A percentile compares a stretch with the other conserved stretches of the same genome.
Conservation (phyloP, 2,329 filamentous ascomycete genomes). For the Aspergillus clavatus region DNA sequence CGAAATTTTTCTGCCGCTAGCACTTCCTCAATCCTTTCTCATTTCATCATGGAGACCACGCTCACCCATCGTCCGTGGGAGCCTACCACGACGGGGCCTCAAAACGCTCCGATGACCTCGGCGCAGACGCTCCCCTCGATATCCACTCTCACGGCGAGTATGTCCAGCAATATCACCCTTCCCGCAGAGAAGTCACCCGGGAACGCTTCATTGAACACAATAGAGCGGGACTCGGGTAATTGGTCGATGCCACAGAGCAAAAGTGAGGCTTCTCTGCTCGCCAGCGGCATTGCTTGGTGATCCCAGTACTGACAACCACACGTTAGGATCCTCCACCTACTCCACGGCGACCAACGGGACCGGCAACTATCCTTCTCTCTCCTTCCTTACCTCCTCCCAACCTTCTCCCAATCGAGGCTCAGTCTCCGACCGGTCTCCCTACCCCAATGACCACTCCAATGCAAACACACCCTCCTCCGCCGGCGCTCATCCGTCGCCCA, state of each 20-base stretch:
- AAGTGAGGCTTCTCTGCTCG: conserved; percentile 38
- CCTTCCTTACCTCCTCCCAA: conserved; percentile 42
- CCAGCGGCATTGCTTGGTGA: conserved; percentile 4
- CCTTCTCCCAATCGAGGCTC: conserved; percentile 42
- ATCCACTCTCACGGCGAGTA: conserved; percentile 44
- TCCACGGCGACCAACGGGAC: conserved; percentile 44
- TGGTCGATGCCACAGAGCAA: conserved; percentile 58
- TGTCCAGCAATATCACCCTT: conserved; percentile 27
- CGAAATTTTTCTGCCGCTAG: neutral
- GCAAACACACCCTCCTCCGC: conserved; percentile 33
- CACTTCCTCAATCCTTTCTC: neutral
- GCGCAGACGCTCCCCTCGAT: conserved; percentile 45
- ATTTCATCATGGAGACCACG: conserved; percentile 36
- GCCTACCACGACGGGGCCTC: conserved; percentile 31
- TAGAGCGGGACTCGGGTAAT: conserved; percentile 54
- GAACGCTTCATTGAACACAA: conserved; percentile 41
- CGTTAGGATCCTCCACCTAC: conserved; percentile 45
- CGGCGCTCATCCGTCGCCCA: conserved; percentile 36
- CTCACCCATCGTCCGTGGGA: conserved; percentile 44
- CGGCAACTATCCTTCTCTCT: conserved; percentile 41
- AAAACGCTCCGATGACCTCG: conserved; percentile 30
- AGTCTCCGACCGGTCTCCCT: conserved; percentile 40
- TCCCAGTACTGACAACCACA: conserved; percentile 19
- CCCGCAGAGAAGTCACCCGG: conserved; percentile 41
- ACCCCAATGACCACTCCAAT: conserved; percentile 35